Evolutionary conservation across 2,329 filamentous ascomycete genomes (phyloP), one percentile per base, ranked within the genome.

Genomic region (Pseudopyrenochaeta lycopersici): DNA sequence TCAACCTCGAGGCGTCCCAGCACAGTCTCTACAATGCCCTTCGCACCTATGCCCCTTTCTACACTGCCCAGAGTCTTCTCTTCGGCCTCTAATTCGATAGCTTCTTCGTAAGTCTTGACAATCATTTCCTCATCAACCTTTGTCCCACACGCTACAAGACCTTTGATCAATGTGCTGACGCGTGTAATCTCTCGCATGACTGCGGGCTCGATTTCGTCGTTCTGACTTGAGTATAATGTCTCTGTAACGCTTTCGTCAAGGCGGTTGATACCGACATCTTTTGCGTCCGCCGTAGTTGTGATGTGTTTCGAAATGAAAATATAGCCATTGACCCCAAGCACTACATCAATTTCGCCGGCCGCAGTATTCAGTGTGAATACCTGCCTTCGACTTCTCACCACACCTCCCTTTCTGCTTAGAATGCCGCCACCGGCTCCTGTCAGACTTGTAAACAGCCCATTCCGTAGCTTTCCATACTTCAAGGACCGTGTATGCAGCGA

Each of bases 271-370:
- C 84, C 83, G 9, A 80, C 86, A 71, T 81, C 82, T 49, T 79
- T 80, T 12, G 77, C 78, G n/a, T 80, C 78, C 38, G 83, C 76
- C 2, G 68, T 75, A 2, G 83, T 84, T 62, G 90, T 88, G 7
- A 90, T 80, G 67, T 96, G 92, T 79, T 91, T 93, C 76, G 89
- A 88, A 70, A 98, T 93, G 90, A 92, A 99, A 53, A 98, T 92
- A 73, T 96, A 98, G 1, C 95, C 95, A 69, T 99, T 99, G 33
- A 99, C 95, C 2, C 95, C 95, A 1, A 99, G 82, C 46, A 97
- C 85, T 7, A 98, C 87, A 71, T 97, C 91, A 23, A 99, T 85
- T 42, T 87, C 85, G 58, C 87, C 88, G 0, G 46, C 85, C 83
- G 30, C 84, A 82, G 30, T 84, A 81, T 54, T 77, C 68, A 30